Percentiles rank a stretch among this genome's conserved stretches.
phyloP scores from a whole-genome alignment of 2,329 filamentous ascomycete species.

The Fusarium incarnatum region DNA sequence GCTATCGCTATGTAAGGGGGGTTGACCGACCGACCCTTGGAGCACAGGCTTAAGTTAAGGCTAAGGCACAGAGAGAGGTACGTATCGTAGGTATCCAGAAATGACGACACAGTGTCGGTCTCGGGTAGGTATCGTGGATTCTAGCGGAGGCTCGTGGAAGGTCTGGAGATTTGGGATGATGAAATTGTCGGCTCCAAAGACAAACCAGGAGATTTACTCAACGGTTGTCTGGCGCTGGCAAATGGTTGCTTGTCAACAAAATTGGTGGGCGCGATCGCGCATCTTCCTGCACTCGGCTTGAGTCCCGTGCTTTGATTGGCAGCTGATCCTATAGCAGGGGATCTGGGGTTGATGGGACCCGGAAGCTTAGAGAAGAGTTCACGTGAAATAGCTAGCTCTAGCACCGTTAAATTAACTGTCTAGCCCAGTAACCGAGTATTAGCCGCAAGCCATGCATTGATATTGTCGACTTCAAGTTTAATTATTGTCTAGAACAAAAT shows the following conservation, averaged over 20 bases:
- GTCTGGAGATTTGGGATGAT: conserved; percentile 3
- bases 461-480: background rate
- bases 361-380: conserved; percentile 33
- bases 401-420: background rate
- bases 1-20: conserved; percentile 27
- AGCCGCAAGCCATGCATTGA: conserved; percentile 23
- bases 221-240: conserved; percentile 36
- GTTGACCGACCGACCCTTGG: conserved; percentile 27
- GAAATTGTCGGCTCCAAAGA: conserved; percentile 23
- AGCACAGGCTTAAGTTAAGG: conserved; percentile 14
- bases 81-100: conserved; percentile 34
- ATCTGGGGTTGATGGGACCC: conserved; percentile 27
- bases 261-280: conserved; percentile 43
- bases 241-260: conserved; percentile 49
- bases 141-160: conserved; percentile 9
- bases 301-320: conserved; percentile 47
- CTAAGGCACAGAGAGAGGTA: conserved; percentile 3
- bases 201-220: conserved; percentile 19
- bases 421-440: conserved; percentile 34
- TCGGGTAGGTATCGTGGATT: conserved; percentile 17
- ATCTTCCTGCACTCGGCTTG: conserved; percentile 36
- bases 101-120: conserved; percentile 44
- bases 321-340: conserved; percentile 44
- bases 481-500: conserved; percentile 1
- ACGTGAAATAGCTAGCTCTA: conserved; percentile 39